Conservation (phyloP, 176 grass and related monocot genomes). For the Oryza glumipatula region DNA sequence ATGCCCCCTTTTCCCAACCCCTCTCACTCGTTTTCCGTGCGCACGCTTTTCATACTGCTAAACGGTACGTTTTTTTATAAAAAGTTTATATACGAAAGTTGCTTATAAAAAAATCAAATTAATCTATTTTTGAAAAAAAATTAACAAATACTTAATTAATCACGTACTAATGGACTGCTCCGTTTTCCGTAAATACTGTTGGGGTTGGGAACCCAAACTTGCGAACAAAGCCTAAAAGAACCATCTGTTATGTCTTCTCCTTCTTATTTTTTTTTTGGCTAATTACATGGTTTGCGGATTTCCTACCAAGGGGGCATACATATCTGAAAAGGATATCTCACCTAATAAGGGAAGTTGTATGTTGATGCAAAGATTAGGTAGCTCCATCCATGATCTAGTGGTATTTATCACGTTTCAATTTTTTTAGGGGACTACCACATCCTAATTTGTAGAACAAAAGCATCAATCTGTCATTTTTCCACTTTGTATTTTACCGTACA, state of each 20-base stretch:
- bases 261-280: neutral
- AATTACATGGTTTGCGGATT: conserved; percentile 11
- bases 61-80: too few relatives aligned
- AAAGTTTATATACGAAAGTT: too few relatives aligned
- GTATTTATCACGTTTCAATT: neutral
- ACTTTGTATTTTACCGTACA: neutral
- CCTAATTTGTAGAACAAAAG: neutral
- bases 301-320: conserved; percentile 26
- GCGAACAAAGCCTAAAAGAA: neutral
- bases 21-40: too few relatives aligned
- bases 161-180: too few relatives aligned
- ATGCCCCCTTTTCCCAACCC: too few relatives aligned
- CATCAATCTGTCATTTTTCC: neutral
- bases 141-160: too few relatives aligned
- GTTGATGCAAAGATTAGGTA: neutral
- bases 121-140: too few relatives aligned
- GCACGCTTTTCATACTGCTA: too few relatives aligned
- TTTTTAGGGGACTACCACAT: neutral
- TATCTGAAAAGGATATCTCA: conserved; percentile 26
- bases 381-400: neutral
- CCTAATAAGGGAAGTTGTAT: conserved; percentile 18
- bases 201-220: too few relatives aligned
- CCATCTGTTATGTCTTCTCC: neutral
- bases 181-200: too few relatives aligned
- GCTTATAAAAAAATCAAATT: too few relatives aligned